Conservation (phyloP, 495 filamentous ascomycete genomes). For the Neurospora sp. region DNA sequence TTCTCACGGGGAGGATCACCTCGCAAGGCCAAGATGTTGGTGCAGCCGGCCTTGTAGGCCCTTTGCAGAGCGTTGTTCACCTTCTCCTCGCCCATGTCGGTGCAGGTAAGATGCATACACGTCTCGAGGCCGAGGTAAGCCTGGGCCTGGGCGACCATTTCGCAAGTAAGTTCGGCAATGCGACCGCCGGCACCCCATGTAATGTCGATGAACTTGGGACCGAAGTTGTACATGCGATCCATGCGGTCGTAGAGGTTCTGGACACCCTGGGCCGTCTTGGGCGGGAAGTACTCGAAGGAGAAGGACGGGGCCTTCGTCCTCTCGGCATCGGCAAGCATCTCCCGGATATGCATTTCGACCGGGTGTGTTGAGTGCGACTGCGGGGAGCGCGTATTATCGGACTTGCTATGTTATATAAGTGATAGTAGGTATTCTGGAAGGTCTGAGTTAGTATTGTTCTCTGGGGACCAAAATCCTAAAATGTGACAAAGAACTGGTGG, state of each 20-base stretch:
- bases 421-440: not conserved
- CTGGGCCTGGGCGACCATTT: slow-evolving; percentile 96
- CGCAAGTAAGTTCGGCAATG: slow-evolving; percentile 82
- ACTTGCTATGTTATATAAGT: not conserved
- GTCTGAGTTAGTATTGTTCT: not conserved
- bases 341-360: slow-evolving; percentile 67
- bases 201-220: slow-evolving; percentile 93
- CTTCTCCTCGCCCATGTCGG: slow-evolving; percentile 88
- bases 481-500: not conserved
- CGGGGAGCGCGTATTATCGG: not conserved
- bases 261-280: slow-evolving; percentile 98
- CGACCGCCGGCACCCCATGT: slow-evolving; percentile 97
- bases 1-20: slow-evolving; percentile 93
- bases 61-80: slow-evolving; percentile 79
- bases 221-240: slow-evolving; percentile 94
- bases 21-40: slow-evolving; percentile 90
- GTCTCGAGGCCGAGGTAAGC: slow-evolving; percentile 95
- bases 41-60: slow-evolving; percentile 92
- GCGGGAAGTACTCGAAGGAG: slow-evolving; percentile 99
- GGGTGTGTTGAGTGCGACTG: not conserved
- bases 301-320: slow-evolving; percentile 68
- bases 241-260: slow-evolving; percentile 99
- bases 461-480: not conserved
- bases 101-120: slow-evolving; percentile 98
- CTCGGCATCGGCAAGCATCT: slow-evolving; percentile 81